A percentile compares a stretch with the other conserved stretches of the same genome.
These are phyloP conservation scores for Naganishia antarctica DNA, from an alignment of 768 basidiomycete genomes.

Conservation along the genomic window DNA sequence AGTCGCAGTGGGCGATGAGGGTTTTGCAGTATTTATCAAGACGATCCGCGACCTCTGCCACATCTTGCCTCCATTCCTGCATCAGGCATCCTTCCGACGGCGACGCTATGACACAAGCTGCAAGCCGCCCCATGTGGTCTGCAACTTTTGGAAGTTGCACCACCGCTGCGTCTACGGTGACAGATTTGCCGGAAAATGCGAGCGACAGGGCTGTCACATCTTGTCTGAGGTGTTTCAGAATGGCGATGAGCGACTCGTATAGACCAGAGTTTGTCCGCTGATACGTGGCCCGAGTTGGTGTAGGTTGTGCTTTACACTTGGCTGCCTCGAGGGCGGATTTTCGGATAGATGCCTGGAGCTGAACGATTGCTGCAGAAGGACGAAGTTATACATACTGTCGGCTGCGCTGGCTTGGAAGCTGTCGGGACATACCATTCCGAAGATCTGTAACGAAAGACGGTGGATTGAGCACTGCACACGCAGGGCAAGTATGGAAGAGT, in stretches of 20 bases:
- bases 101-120: conserved; percentile 19
- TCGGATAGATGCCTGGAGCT: conserved; percentile 4
- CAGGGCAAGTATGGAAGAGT: not conserved
- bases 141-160: conserved; percentile 16
- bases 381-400: too few species aligned
- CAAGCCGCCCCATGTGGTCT: conserved; percentile 3
- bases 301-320: not conserved
- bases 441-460: not conserved
- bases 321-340: conserved; percentile 2
- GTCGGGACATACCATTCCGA: not conserved
- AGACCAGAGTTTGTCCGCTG: not conserved
- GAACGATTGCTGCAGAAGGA: not conserved
- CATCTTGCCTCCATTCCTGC: conserved; percentile 22
- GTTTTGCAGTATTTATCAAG: conserved; percentile 9
- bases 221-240: conserved; percentile 26
- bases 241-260: conserved; percentile 21
- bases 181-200: conserved; percentile 24
- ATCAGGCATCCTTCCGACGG: conserved; percentile 15
- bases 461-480: too few species aligned
- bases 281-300: conserved; percentile 4
- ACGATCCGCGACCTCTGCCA: conserved; percentile 16
- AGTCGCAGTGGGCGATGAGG: conserved; percentile 8
- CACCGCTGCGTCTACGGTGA: conserved; percentile 19
- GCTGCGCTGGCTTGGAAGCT: not conserved
- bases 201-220: conserved; percentile 27